A percentile compares a stretch with the other conserved stretches of the same genome.
Conservation (phyloP, 495 filamentous ascomycete genomes). For the Hypoxylon cercidicola region DNA sequence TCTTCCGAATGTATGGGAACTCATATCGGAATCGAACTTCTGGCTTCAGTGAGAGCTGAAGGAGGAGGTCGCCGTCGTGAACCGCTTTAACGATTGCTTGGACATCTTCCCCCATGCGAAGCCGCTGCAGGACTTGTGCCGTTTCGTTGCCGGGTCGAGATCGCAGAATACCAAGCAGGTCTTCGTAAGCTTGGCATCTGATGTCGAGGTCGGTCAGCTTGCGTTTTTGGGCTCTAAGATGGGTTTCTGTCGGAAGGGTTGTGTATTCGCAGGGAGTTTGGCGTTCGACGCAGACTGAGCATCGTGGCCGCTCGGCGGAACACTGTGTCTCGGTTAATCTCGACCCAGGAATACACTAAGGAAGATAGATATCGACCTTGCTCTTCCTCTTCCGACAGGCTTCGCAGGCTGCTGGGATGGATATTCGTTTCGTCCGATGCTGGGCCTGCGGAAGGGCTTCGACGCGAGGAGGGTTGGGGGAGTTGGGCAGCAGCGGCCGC, state of each 20-base stretch:
- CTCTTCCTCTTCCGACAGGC: constrained; percentile 40
- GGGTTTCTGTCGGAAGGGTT: constrained; percentile 38
- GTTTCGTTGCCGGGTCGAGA: constrained; percentile 34
- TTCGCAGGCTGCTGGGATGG: constrained; percentile 34
- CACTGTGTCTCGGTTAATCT: constrained; percentile 21
- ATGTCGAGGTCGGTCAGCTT: constrained; percentile 37
- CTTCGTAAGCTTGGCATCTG: constrained; percentile 35
- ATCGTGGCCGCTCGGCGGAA: constrained; percentile 37
- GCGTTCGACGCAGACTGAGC: constrained; percentile 38
- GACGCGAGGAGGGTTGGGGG: constrained; percentile 36
- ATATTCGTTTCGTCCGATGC: constrained; percentile 29
- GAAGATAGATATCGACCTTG: constrained; percentile 23
- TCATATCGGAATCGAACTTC: constrained; percentile 53
- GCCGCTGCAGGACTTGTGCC: constrained; percentile 17
- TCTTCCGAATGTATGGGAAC: constrained; percentile 51
- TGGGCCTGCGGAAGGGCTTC: constrained; percentile 20
- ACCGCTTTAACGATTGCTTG: constrained; percentile 47
- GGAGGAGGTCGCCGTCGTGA: constrained; percentile 50
- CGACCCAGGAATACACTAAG: neutral
- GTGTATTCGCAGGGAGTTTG: constrained; percentile 40
- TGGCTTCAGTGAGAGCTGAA: constrained; percentile 48
- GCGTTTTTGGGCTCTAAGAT: constrained; percentile 35
- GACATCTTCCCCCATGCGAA: constrained; percentile 31
- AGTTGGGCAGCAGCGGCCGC: constrained; percentile 37
- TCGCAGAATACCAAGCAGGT: constrained; percentile 29